Percentiles rank a stretch among this genome's conserved stretches.
Evolutionary conservation across 257 asterid species (phyloP).

Genomic region (Solanum boliviense): DNA sequence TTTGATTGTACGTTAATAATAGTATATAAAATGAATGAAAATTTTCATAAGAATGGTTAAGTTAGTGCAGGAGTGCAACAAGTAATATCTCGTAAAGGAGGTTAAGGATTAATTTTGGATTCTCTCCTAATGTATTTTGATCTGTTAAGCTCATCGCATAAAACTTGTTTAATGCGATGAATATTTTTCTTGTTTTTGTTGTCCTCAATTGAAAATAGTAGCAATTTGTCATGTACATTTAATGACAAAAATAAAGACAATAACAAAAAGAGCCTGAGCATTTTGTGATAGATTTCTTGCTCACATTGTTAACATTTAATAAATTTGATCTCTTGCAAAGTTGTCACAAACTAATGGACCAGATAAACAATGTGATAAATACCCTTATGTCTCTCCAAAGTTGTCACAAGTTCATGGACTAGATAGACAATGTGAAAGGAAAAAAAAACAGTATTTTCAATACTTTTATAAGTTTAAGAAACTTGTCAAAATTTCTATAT

Average conservation of each 20-base stretch:
- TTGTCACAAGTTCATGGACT: too few species aligned
- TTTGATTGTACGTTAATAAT: background rate
- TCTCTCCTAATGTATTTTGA: too few species aligned
- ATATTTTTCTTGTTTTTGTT: background rate
- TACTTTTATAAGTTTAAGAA: background rate
- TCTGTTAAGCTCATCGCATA: fast-evolving
- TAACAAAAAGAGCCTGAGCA: background rate
- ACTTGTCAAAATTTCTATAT: background rate
- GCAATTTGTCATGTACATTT: background rate
- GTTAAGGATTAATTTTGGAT: too few species aligned
- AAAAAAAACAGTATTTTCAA: too few species aligned
- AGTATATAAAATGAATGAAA: background rate
- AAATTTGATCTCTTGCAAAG: background rate
- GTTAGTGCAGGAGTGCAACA: too few species aligned
- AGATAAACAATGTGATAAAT: background rate
- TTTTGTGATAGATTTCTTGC: background rate
- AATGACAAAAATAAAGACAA: background rate
- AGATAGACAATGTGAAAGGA: background rate
- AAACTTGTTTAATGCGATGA: background rate
- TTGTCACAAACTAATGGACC: background rate
- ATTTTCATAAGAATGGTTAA: background rate
- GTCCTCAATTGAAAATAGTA: background rate
- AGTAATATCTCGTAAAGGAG: too few species aligned
- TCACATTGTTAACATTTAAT: background rate
- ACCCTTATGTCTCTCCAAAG: background rate